These are phyloP conservation scores for Starmera stellimalicola DNA, from an alignment of 1,139 yeast genomes.

Conservation along the genomic window DNA sequence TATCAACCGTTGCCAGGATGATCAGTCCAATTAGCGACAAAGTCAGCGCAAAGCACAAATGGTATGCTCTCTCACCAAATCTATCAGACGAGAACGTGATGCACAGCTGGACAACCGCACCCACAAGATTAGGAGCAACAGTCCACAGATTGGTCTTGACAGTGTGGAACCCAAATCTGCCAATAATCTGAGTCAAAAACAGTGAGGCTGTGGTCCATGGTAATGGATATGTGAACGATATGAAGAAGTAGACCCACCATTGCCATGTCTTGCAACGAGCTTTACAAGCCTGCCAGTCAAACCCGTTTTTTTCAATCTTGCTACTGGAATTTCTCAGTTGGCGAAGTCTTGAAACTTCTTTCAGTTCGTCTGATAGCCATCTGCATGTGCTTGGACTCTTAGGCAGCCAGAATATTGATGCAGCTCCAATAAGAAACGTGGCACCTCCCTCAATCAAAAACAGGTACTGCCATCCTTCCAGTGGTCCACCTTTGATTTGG, in stretches of 20 bases:
- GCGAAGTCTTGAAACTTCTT: constrained; percentile 8
- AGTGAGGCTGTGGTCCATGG: constrained; percentile 11
- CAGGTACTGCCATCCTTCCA: constrained; percentile 45
- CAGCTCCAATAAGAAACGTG: constrained; percentile 36
- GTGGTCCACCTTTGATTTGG: constrained; percentile 22
- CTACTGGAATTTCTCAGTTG: constrained; percentile 5
- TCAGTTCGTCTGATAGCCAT: constrained; percentile 8
- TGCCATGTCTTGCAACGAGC: constrained; percentile 6
- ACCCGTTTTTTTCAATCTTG: constrained; percentile 5
- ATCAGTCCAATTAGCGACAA: constrained; percentile 8
- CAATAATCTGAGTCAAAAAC: constrained; percentile 11
- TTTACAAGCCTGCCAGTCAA: constrained; percentile 8
- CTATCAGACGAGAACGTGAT: constrained; percentile 8
- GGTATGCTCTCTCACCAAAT: constrained; percentile 5
- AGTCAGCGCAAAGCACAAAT: constrained; percentile 8
- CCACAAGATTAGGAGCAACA: constrained; percentile 13
- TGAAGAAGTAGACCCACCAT: constrained; percentile 9
- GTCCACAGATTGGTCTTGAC: constrained; percentile 9
- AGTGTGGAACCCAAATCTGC: constrained; percentile 3
- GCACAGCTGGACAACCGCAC: constrained; percentile 4
- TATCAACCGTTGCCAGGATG: constrained; percentile 8
- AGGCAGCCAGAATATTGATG: constrained; percentile 7
- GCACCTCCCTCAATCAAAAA: constrained; percentile 47
- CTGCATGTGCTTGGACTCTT: constrained; percentile 5
- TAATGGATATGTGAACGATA: constrained; percentile 9